These are phyloP conservation scores for Candida caryicola DNA, from an alignment of 805 yeast genomes.

Conservation along the genomic window DNA sequence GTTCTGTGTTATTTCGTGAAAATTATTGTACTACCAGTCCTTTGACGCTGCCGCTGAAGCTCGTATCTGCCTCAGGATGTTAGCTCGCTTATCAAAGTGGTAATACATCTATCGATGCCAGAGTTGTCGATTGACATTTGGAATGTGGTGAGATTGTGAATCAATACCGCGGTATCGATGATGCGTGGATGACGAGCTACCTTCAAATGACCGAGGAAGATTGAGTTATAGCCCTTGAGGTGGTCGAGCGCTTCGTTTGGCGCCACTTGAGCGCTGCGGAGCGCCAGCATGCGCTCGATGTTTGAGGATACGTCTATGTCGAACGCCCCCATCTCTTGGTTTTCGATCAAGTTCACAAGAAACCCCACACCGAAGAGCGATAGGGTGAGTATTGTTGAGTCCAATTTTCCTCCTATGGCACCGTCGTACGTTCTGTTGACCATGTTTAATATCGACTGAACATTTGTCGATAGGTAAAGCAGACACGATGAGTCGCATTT, in stretches of 20 bases:
- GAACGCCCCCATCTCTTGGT: neutral
- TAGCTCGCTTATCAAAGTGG: neutral
- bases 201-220: conserved; percentile 11
- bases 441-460: neutral
- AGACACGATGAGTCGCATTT: neutral
- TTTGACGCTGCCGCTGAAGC: too few species aligned
- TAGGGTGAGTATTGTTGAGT: conserved; percentile 1
- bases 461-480: neutral
- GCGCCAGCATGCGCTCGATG: neutral
- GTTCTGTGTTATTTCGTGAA: too few species aligned
- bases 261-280: neutral
- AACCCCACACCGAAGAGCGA: conserved; percentile 14
- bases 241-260: conserved; percentile 10
- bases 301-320: conserved; percentile 1
- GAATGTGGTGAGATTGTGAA: neutral
- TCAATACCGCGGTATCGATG: neutral
- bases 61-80: too few species aligned
- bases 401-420: neutral
- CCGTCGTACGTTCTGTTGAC: conserved; percentile 6
- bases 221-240: conserved; percentile 17
- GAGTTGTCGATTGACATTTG: neutral
- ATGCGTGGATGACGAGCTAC: neutral
- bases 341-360: conserved; percentile 12
- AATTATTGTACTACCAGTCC: too few species aligned
- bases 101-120: neutral